phyloP scores from a whole-genome alignment of 306 rosid species.

The Prunus davidiana region DNA sequence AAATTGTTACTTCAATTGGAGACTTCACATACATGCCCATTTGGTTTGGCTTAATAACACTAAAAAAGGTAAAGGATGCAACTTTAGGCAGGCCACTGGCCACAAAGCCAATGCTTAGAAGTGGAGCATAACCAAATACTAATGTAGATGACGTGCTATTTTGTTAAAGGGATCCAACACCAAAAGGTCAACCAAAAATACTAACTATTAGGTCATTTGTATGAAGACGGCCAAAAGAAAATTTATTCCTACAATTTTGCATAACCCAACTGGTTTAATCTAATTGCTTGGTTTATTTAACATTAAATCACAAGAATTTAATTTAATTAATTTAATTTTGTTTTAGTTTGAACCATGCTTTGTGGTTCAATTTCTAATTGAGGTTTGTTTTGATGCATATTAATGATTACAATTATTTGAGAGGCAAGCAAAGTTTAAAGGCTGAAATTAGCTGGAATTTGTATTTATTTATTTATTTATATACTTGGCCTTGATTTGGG shows the following conservation, averaged over 20 bases:
- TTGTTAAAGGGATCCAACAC: constrained; percentile 19
- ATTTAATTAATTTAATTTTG: not conserved
- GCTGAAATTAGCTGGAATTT: constrained; percentile 14
- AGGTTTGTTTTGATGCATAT: not conserved
- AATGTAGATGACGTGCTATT: constrained; percentile 14
- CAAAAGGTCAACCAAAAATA: constrained; percentile 26
- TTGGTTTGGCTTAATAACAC: constrained; percentile 10
- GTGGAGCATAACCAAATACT: constrained; percentile 15
- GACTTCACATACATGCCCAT: not conserved
- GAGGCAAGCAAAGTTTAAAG: not conserved
- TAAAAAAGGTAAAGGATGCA: not conserved
- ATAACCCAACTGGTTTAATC: not conserved
- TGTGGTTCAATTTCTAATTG: not conserved
- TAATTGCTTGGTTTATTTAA: not conserved
- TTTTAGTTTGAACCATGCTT: not conserved
- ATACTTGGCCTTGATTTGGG: not conserved
- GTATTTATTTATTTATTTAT: not conserved
- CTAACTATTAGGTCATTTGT: constrained; percentile 19
- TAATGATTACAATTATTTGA: not conserved
- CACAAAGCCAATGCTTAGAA: not conserved
- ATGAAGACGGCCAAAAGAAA: not conserved
- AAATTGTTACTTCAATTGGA: constrained; percentile 4
- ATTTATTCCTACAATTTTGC: not conserved
- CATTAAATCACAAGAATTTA: not conserved
- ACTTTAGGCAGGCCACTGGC: constrained; percentile 4